Percentiles rank a stretch among this genome's conserved stretches.
Conservation (phyloP, 768 basidiomycete genomes). For the Sporobolomyces pararoseus region DNA sequence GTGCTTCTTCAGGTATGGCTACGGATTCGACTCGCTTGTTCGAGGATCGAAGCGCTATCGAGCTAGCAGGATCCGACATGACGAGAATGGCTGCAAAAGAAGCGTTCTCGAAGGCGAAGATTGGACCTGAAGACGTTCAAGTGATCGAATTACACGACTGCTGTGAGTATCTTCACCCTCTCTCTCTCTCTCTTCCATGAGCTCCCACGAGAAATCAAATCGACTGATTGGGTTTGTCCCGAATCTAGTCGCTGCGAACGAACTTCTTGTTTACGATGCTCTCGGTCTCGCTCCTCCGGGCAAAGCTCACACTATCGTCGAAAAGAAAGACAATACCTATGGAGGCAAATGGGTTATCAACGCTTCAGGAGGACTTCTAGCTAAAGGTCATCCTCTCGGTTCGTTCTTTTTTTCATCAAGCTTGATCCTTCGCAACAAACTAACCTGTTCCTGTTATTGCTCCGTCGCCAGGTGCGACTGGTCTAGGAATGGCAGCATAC, state of each 20-base stretch:
- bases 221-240: too few species aligned
- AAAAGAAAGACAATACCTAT: slow-evolving; percentile 68
- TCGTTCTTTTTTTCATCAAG: not conserved
- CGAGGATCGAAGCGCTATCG: slow-evolving; percentile 67
- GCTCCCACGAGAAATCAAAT: too few species aligned
- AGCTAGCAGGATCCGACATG: slow-evolving; percentile 70
- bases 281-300: slow-evolving; percentile 65
- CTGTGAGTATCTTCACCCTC: slow-evolving; percentile 59
- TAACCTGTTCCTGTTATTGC: not conserved
- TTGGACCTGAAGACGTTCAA: slow-evolving; percentile 71
- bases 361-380: slow-evolving; percentile 77
- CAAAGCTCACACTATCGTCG: slow-evolving; percentile 70
- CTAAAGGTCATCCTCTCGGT: slow-evolving; percentile 70
- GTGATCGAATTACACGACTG: slow-evolving; percentile 84
- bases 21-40: slow-evolving; percentile 68
- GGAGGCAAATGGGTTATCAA: slow-evolving; percentile 72
- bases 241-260: slow-evolving; percentile 42
- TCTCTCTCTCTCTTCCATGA: not conserved
- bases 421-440: not conserved
- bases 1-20: slow-evolving; percentile 51
- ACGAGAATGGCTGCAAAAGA: slow-evolving; percentile 64
- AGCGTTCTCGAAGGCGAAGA: slow-evolving; percentile 68
- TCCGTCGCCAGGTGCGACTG: slow-evolving; percentile 40
- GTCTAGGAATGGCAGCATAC: slow-evolving; percentile 42
- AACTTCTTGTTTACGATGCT: slow-evolving; percentile 79